Conservation (phyloP, 2,329 filamentous ascomycete species). For the Ascochyta pisi region DNA sequence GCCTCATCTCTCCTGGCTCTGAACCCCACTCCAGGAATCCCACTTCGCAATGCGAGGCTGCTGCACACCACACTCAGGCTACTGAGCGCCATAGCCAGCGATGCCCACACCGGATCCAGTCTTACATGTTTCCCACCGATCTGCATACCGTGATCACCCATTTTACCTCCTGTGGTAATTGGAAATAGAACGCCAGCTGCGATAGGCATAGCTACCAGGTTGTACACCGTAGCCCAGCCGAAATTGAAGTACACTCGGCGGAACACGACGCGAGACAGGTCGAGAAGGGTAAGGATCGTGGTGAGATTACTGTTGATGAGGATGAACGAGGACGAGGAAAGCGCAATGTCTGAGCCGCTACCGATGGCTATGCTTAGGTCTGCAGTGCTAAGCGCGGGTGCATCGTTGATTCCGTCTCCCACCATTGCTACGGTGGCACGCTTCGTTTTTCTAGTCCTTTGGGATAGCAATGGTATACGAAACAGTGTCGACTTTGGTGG, state of each 20-base stretch:
- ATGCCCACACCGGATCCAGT: constrained; percentile 84
- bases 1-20: constrained; percentile 25
- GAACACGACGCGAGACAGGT: constrained; percentile 75
- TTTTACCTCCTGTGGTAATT: constrained; percentile 55
- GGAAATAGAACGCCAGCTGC: constrained; percentile 82
- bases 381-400: constrained; percentile 78
- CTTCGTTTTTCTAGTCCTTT: constrained; percentile 10
- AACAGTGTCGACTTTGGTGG: constrained; percentile 26
- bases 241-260: constrained; percentile 84
- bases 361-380: constrained; percentile 86
- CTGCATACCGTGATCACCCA: constrained; percentile 54
- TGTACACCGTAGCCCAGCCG: constrained; percentile 84
- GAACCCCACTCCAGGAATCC: constrained; percentile 55
- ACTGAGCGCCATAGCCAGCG: constrained; percentile 89
- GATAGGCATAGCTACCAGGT: constrained; percentile 76
- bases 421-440: constrained; percentile 78
- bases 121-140: constrained; percentile 60
- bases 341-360: constrained; percentile 81
- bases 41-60: constrained; percentile 72
- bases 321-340: constrained; percentile 82
- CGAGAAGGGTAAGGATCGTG: constrained; percentile 75
- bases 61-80: constrained; percentile 88
- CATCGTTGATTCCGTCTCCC: constrained; percentile 87
- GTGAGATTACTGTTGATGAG: constrained; percentile 74
- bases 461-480: constrained; percentile 23